A percentile compares a stretch with the other conserved stretches of the same genome.
phyloP scores from a whole-genome alignment of 148 eudicot genomes.

The Vaccinium vitisidaea region DNA sequence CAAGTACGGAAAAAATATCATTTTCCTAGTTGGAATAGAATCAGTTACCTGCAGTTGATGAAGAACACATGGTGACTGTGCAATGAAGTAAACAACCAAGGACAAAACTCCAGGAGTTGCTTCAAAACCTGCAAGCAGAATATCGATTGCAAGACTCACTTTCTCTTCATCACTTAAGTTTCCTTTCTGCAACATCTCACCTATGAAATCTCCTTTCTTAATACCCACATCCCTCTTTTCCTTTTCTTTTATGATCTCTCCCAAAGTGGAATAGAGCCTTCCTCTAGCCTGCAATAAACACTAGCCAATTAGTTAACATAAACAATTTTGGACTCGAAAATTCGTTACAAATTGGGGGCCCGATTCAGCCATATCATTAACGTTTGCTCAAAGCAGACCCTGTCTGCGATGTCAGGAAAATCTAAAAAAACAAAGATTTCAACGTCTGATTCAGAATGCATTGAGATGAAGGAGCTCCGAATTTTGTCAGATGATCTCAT shows the following conservation, averaged over 20 bases:
- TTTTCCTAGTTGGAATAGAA: too few species aligned
- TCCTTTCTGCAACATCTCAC: slow-evolving; percentile 11
- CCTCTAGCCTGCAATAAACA: slow-evolving; percentile 33
- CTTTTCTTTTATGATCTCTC: slow-evolving; percentile 33
- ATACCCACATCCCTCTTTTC: slow-evolving; percentile 14
- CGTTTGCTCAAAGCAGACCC: too few species aligned
- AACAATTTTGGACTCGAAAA: neutral
- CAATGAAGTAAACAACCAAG: slow-evolving; percentile 44
- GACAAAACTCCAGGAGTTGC: slow-evolving; percentile 57
- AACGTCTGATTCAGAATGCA: too few species aligned
- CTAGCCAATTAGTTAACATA: neutral
- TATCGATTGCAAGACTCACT: slow-evolving; percentile 47
- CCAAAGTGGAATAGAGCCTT: slow-evolving; percentile 37
- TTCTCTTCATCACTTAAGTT: slow-evolving; percentile 2
- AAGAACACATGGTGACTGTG: slow-evolving; percentile 27
- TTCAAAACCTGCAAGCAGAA: slow-evolving; percentile 60
- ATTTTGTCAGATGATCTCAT: neutral
- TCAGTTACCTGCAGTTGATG: slow-evolving; percentile 33
- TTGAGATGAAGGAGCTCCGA: neutral
- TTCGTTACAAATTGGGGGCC: too few species aligned
- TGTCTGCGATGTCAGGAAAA: too few species aligned
- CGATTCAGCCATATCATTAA: too few species aligned
- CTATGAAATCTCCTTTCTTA: slow-evolving; percentile 32
- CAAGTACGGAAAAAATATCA: too few species aligned
- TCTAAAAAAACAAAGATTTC: too few species aligned